Evolutionary conservation across 176 grass and related monocot species (phyloP), one percentile per base, ranked within the genome.

Genomic region (Carex pumila): DNA sequence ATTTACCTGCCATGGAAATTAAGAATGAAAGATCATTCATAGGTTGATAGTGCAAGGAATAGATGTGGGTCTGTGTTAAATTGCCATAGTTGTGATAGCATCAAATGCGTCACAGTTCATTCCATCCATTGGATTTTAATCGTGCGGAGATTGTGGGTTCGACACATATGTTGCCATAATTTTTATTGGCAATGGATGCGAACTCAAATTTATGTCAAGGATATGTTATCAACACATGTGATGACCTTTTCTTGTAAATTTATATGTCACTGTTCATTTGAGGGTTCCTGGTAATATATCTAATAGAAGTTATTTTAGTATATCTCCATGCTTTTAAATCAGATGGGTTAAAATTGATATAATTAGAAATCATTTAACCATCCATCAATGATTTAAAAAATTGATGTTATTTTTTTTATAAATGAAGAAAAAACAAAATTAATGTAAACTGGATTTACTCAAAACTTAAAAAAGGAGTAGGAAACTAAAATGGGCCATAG

Each of bases 1-100:
- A 66, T 83, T 34, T 68, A 67, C 61, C 80, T 83, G 60, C 60
- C 19, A 34, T 76, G 19, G 7, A 75, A 15, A 75, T 75, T 5
- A 53, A 29, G 2, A 74, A 25, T 29, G 43, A 45, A 25, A 75
- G 29, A 65, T 65, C 19, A 65, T 22, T 50, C 10, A 25, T 73
- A 4, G 31, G 32, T 17, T 39, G 32, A 39, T 67, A 68, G 6
- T 37, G 22, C 0, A 64, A 29, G 32, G 13, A 39, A 68, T 36
- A 47, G 6, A 21, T 30, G 25, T 30, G 8, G 22, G 10, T 63
- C 8, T 9, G 7, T 7, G 12, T 7, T 9, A 64, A 64, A 64
- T 64, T 64, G 61, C 61, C 22, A 29, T 64, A 64, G 18, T 63
- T 63, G 61, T 47, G 7, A 43, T 6, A 47, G 7, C 43, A 47